Percentiles rank a stretch among this genome's conserved stretches.
Evolutionary conservation across 2,329 filamentous ascomycete species (phyloP).

Genomic region (Ophiocordyceps camponoti-rufipedis): DNA sequence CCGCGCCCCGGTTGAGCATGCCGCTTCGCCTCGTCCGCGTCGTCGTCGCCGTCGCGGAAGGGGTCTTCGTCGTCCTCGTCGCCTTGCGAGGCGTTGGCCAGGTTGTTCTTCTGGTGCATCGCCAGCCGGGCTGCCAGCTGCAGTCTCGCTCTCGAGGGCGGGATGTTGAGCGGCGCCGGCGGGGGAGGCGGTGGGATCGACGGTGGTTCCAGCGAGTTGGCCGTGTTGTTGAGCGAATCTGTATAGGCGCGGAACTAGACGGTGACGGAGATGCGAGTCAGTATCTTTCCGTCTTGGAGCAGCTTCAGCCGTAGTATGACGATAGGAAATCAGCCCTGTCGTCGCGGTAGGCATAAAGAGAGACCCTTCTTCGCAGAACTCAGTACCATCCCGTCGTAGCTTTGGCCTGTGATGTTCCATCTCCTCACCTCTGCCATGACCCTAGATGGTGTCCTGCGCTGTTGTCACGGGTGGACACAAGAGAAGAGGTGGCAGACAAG

Average conservation of each 20-base stretch:
- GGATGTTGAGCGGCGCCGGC: constrained; percentile 64
- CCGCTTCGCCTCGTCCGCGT: constrained; percentile 20
- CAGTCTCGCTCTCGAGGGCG: constrained; percentile 69
- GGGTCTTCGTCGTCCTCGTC: constrained; percentile 23
- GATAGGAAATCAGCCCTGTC: background rate
- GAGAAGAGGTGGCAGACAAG: too few species aligned
- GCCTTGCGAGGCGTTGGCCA: constrained; percentile 15
- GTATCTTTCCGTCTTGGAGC: background rate
- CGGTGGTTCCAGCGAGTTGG: constrained; percentile 32
- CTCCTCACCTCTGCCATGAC: too few species aligned
- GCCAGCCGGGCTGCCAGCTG: constrained; percentile 81
- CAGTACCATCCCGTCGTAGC: too few species aligned
- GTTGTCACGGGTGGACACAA: too few species aligned
- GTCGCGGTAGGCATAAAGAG: too few species aligned
- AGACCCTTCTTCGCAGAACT: too few species aligned
- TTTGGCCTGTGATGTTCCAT: too few species aligned
- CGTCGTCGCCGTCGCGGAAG: constrained; percentile 19
- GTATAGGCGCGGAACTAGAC: constrained; percentile 40
- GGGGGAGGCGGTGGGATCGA: constrained; percentile 49
- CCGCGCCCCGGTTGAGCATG: constrained; percentile 16
- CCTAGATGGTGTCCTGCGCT: too few species aligned
- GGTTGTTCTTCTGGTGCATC: constrained; percentile 48
- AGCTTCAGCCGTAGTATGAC: background rate
- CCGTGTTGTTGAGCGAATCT: constrained; percentile 30
- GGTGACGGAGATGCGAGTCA: background rate